Conservation (phyloP, 2,329 filamentous ascomycete species). For the Colletotrichum neosansevieriae region DNA sequence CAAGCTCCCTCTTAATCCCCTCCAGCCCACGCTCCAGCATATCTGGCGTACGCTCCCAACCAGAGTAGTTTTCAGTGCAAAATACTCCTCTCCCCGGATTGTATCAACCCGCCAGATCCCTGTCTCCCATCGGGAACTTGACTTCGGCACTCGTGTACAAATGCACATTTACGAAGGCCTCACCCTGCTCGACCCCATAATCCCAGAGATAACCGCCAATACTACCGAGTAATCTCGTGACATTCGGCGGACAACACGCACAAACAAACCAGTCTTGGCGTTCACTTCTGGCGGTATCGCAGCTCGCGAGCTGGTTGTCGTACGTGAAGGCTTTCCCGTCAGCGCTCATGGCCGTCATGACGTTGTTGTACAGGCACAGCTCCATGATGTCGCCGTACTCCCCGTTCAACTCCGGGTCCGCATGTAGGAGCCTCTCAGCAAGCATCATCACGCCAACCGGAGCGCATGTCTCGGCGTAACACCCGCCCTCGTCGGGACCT, state of each 20-base stretch:
- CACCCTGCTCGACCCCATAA: conserved; percentile 46
- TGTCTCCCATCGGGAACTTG: conserved; percentile 50
- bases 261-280: conserved; percentile 70
- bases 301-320: conserved; percentile 70
- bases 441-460: conserved; percentile 72
- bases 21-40: conserved; percentile 40
- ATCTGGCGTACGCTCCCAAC: conserved; percentile 42
- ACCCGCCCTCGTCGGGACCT: conserved; percentile 70
- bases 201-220: conserved; percentile 70
- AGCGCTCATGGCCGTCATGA: conserved; percentile 68
- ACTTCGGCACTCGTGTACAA: conserved; percentile 65
- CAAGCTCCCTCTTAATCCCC: conserved; percentile 49
- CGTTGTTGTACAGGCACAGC: conserved; percentile 69
- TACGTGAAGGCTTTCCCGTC: conserved; percentile 71
- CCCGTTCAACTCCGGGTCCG: conserved; percentile 59
- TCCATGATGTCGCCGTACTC: conserved; percentile 71
- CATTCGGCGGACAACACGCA: conserved; percentile 72
- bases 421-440: conserved; percentile 65
- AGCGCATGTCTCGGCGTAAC: conserved; percentile 72
- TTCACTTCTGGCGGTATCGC: conserved; percentile 60
- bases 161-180: conserved; percentile 63
- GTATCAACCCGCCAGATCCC: conserved; percentile 43
- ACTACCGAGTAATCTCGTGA: conserved; percentile 66
- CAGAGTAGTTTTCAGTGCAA: conserved; percentile 43
- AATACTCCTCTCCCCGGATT: conserved; percentile 45